Evolutionary conservation across 306 rosid genomes (phyloP), one percentile per base, ranked within the genome.

Genomic region (Castanospermum australe): DNA sequence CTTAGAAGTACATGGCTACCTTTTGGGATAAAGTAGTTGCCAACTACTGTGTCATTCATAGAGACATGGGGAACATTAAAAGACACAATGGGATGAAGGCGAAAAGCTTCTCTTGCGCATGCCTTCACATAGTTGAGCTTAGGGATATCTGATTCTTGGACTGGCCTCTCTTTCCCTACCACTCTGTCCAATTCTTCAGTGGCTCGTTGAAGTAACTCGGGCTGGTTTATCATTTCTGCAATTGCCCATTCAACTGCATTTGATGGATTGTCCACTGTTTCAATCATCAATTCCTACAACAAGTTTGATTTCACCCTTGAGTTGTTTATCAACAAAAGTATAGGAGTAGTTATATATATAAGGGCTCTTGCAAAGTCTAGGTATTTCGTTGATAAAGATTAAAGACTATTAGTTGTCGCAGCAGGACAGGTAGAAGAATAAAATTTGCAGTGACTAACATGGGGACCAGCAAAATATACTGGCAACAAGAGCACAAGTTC

Each of bases 21-120:
- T 20, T 89, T 83, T 3, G 89, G 87, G 67, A 89, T 85, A 25
- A 83, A 39, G 83, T 84, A 83, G 20, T 79, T 82, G 3, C 86
- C 21, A 41, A 87, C 85, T 1, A 41, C 3, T 0, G 69, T 50
- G n/a, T 89, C 81, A 13, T 42, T n/a, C 15, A 18, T 21, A 0
- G 86, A n/a, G 2, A 79, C 67, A 32, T 79, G 88, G 17, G 88
- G 86, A 48, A 69, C 6, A 28, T 42, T 79, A 20, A 84, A 80
- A 0, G 81, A 67, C 0, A 18, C 69, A 25, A 86, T 13, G 5
- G 88, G 94, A 28, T 87, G 91, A 22, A 79, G 74, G 13, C 89
- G 51, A 33, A 48, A 39, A 0, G 79, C 77, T 62, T 84, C 86
- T 71, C 75, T 82, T 8, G 76, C 75, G 36, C 84, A 86, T 2